phyloP scores from a whole-genome alignment of 2,329 filamentous ascomycete species.

The Malbranchea zuffiana region DNA sequence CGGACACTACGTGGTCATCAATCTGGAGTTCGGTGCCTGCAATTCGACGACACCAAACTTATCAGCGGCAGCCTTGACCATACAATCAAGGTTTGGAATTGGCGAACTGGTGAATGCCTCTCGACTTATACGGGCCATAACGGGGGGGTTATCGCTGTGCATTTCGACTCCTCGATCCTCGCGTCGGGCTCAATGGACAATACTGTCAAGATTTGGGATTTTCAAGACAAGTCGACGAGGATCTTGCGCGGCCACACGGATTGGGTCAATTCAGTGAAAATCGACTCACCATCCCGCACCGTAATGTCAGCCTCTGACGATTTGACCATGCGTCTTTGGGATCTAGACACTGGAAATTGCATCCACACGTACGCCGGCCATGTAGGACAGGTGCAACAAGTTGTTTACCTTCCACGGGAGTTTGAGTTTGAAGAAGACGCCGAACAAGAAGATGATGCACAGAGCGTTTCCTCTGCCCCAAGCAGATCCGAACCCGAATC shows the following conservation, averaged over 20 bases:
- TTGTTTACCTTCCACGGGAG: conserved; percentile 70
- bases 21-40: conserved; percentile 72
- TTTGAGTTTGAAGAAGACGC: conserved; percentile 75
- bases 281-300: conserved; percentile 71
- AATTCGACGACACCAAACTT: conserved; percentile 85
- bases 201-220: conserved; percentile 87
- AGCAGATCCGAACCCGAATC: conserved; percentile 11
- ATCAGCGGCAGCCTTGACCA: conserved; percentile 83
- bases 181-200: conserved; percentile 84
- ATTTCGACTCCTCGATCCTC: conserved; percentile 74
- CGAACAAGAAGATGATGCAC: conserved; percentile 31
- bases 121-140: conserved; percentile 69
- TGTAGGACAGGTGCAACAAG: conserved; percentile 89
- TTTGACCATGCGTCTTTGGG: conserved; percentile 83
- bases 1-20: conserved; percentile 77
- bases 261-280: conserved; percentile 92
- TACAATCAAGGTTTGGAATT: conserved; percentile 91
- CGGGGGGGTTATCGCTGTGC: conserved; percentile 72
- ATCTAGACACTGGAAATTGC: conserved; percentile 71
- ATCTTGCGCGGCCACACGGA: conserved; percentile 74
- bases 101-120: conserved; percentile 79
- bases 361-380: conserved; percentile 75
- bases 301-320: conserved; percentile 92
- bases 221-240: conserved; percentile 70
- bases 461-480: conserved; percentile 18